phyloP scores from a whole-genome alignment of 805 yeast species.

The Jamesozyma jinghongensis region DNA sequence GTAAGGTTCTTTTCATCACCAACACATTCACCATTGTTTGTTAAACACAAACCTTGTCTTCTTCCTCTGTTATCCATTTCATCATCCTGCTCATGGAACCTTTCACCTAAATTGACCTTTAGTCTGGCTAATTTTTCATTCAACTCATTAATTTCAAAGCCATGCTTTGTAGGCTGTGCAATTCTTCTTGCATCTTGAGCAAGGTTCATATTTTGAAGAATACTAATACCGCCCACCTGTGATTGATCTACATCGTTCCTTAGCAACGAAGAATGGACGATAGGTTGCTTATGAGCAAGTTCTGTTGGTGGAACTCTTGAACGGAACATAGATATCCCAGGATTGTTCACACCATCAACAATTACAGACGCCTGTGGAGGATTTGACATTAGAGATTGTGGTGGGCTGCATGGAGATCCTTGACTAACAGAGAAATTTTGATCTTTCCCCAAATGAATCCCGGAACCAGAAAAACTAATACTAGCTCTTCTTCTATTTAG shows the following conservation, averaged over 20 bases:
- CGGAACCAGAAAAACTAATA: slow-evolving; percentile 7
- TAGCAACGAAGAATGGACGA: not conserved
- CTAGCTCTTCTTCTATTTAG: slow-evolving; percentile 10
- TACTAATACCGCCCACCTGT: not conserved
- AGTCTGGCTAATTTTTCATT: slow-evolving; percentile 27
- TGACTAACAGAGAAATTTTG: not conserved
- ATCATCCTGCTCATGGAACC: not conserved
- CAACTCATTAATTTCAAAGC: slow-evolving; percentile 23
- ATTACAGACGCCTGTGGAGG: not conserved
- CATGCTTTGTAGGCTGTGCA: not conserved
- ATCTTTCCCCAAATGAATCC: not conserved
- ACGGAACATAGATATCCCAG: not conserved
- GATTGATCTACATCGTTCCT: not conserved
- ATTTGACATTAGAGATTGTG: not conserved
- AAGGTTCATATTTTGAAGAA: not conserved
- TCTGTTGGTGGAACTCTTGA: not conserved
- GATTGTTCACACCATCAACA: not conserved
- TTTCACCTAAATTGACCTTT: slow-evolving; percentile 4
- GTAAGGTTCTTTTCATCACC: slow-evolving; percentile 1
- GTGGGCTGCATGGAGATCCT: not conserved
- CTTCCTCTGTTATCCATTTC: not conserved
- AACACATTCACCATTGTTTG: not conserved
- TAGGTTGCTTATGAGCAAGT: not conserved
- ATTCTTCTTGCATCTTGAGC: not conserved
- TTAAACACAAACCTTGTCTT: not conserved